Evolutionary conservation across 176 grass and related monocot genomes (phyloP), one percentile per base, ranked within the genome.

Genomic region (Microstegium vimineum): DNA sequence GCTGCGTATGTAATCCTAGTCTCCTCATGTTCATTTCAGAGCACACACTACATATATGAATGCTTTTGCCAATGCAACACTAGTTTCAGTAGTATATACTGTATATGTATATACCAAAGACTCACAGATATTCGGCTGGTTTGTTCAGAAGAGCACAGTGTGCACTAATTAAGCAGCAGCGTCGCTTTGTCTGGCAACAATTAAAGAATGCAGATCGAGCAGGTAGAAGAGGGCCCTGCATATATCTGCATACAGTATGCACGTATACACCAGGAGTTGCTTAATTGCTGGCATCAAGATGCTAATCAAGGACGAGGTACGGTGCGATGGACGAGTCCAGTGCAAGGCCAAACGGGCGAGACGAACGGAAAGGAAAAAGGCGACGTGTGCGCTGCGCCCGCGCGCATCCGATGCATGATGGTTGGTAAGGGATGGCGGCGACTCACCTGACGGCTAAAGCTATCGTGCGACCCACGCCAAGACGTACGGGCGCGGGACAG

Each of bases 381-480:
- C 62, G 77, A 69, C 59, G 68, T 73, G 36, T 47, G 59, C 69
- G 22, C 35, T 4, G n/a, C n/a, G 11, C 54, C 23, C 57, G 57
- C 63, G 7, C 43, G 69, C 64, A 85, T 65, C 83, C 83, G 84
- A 67, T n/a, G n/a, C n/a, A n/a, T n/a, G n/a, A n/a, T 66, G 79
- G 83, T 83, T 79, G 84, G 60, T 82, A 79, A 30, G 66, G 36
- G 83, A 90, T 67, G 82, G 88, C 79, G 28, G 78, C 83, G 7
- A 86, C 83, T 83, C 88, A 90, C 88, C 88, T 41, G 47, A 79
- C 84, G 38, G 46, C 47, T 81, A 13, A 77, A 27, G 42, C 56
- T 83, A 12, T 51, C 79, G 85, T 86, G 74, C 45, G 67, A 69
- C 67, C 84, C 82, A 90, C 79, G 88, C 79, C 74, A 74, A 41